Conservation (phyloP, 2,329 filamentous ascomycete genomes). For the Colletotrichum orbiculare region DNA sequence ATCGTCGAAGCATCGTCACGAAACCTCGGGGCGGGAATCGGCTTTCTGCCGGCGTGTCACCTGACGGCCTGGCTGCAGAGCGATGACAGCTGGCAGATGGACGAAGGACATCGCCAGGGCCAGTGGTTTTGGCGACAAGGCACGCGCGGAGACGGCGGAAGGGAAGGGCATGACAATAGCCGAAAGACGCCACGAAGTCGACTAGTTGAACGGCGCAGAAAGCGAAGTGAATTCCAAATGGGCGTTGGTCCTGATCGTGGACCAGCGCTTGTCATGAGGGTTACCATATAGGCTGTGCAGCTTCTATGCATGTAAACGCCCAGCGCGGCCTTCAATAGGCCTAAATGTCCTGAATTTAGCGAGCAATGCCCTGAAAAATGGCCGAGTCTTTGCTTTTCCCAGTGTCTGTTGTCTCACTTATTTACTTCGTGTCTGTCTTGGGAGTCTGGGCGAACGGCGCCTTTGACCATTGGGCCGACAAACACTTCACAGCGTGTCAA, state of each 20-base stretch:
- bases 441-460: constrained; percentile 4
- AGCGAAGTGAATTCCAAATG: constrained; percentile 12
- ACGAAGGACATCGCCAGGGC: too few species aligned
- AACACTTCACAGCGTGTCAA: background rate
- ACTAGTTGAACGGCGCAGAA: background rate
- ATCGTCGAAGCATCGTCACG: constrained; percentile 3
- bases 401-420: background rate
- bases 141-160: constrained; percentile 9
- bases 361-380: too few species aligned
- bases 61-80: too few species aligned
- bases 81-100: too few species aligned
- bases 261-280: background rate
- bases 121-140: too few species aligned
- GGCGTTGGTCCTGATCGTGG: too few species aligned
- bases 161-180: background rate
- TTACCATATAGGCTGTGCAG: too few species aligned
- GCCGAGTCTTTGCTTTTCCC: background rate
- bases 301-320: constrained; percentile 18
- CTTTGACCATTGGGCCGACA: background rate
- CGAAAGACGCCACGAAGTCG: background rate
- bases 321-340: background rate
- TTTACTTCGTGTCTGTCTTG: background rate
- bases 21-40: constrained; percentile 14
- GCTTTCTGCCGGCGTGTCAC: background rate
- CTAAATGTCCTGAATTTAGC: background rate